Evolutionary conservation across 208 protist genomes (phyloP), one percentile per base, ranked within the genome.

Genomic region (Trypanosoma caninum): DNA sequence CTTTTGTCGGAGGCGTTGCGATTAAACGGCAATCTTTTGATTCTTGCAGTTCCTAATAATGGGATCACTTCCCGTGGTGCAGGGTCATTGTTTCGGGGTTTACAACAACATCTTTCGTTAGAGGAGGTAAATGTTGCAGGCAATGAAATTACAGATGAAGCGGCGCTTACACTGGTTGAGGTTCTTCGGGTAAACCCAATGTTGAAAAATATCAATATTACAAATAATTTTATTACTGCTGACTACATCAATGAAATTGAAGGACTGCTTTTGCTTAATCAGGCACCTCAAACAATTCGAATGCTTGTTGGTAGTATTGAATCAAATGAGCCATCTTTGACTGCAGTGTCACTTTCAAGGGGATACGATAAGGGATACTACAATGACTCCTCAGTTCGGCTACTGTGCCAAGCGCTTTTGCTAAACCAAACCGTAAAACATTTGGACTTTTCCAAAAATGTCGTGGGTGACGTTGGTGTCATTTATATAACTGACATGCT

Each of bases 1-100:
- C 59, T 82, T 45, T 54, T 97, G 0, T 40, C 74, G 7, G 56
- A 72, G 18, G 72, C 82, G 10, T 69, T 97, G 42, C 52, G 56
- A 40, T 65, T 64, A 25, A 94, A 95, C 63, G 68, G 53, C 4
- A 84, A 80, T 9, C 59, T 97, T 40, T 78, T 72, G 27, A 42
- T 70, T 31, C 41, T 97, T n/a, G 80, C 88, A 35, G 50, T 97
- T 31, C 73, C 87, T 16, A 95, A 94, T 69, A 96, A 95, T 72
- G 65, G 68, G 2, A 78, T 96, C 44, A 94, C 89, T 4, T 74
- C 77, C 31, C 45, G 38, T 0, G 93, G 93, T 23, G 76, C 88
- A 5, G 65, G 62, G 28, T 46, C 51, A 11, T 51, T 97, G 4
- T 88, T 91, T 64, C 52, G 66, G 9, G 59, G 73, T 22, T 41